Evolutionary conservation across 1,284 basidiomycete genomes (phyloP), one percentile per base, ranked within the genome.

Genomic region (Cutaneotrichosporon mucoides): DNA sequence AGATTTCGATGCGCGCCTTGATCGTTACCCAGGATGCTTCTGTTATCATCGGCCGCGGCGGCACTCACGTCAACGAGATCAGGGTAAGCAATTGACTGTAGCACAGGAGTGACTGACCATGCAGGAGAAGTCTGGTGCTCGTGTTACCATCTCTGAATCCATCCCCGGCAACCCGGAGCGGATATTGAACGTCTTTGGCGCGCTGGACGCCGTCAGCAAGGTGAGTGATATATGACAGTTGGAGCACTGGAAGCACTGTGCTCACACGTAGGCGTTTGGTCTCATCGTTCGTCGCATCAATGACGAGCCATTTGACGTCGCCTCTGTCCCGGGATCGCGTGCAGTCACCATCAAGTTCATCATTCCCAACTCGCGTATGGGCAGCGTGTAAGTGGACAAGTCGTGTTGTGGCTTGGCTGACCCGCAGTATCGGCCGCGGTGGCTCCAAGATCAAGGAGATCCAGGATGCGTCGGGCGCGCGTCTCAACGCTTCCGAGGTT

Each of bases 321-420:
- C 96, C 10, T 99, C 96, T 35, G 89, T 99, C 6, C 96, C 96
- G 46, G 96, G 96, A 57, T 96, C 92, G 70, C 86, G 95, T 60
- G 94, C 96, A 33, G 95, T 98, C 58, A 99, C 96, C 34, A 98
- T 99, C 82, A 96, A 98, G 79, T 97, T 96, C 77, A 98, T 99
- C 86, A 95, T 99, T 56, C 96, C 96, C 67, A 97, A 99, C 80
- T 95, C 93, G n/a, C 88, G 95, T 61, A 99, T 99, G 96, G 96
- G 96, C 41, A 96, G 92, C 40, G 92, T 99, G 76, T 79, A 56
- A 67, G 77, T 73, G 10, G 15, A 24, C 24, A 24, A 24, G 36
- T 35, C 10, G 24, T 24, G 24, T 24, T 34, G 50, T 45, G 64
- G 52, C 11, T 16, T 24, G 9, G 38, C 38, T 40, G 38, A 40